Percentiles rank a stretch among this genome's conserved stretches.
Evolutionary conservation across 2,329 filamentous ascomycete genomes (phyloP).

Genomic region (Talaromyces albobiverticillius): DNA sequence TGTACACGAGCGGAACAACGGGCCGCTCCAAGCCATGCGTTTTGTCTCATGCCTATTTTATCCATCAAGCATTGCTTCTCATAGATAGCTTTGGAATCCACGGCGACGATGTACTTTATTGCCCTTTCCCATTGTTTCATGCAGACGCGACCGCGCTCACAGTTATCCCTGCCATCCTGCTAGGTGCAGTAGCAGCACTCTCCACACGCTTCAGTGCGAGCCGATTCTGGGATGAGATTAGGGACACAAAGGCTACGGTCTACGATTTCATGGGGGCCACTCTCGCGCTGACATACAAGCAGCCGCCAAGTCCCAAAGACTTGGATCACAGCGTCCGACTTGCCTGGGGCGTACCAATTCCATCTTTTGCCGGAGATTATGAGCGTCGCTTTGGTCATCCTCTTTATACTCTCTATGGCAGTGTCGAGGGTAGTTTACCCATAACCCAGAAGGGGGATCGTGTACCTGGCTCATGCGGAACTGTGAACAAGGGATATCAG

Average conservation of each 20-base stretch:
- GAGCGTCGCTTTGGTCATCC: conserved; percentile 1
- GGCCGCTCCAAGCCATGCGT: conserved; percentile 2
- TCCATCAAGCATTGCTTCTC: conserved; percentile 2
- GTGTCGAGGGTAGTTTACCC: conserved; percentile 4
- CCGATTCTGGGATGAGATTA: conserved; percentile 5
- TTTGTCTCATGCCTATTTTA: conserved; percentile 4
- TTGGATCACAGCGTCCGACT: conserved; percentile 1
- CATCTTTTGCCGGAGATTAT: conserved; percentile 2
- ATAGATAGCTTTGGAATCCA: conserved; percentile 3
- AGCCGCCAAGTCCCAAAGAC: background rate
- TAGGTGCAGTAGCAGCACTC: conserved; percentile 3
- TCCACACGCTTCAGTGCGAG: conserved; percentile 1
- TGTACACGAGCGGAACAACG: conserved; percentile 5
- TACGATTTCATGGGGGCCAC: conserved; percentile 5
- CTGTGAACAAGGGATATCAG: background rate
- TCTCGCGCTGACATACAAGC: conserved; percentile 1
- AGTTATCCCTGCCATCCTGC: conserved; percentile 1
- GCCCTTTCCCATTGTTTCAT: conserved; percentile 4
- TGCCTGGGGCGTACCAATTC: conserved; percentile 2
- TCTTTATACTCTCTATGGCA: conserved; percentile 1
- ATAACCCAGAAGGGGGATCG: background rate
- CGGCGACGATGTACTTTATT: conserved; percentile 1
- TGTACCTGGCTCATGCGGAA: conserved; percentile 3
- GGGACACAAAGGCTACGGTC: background rate
- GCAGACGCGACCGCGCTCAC: conserved; percentile 1